phyloP scores from a whole-genome alignment of 192 early-diverging fungal genomes.

The Rhizophagus sp. region DNA sequence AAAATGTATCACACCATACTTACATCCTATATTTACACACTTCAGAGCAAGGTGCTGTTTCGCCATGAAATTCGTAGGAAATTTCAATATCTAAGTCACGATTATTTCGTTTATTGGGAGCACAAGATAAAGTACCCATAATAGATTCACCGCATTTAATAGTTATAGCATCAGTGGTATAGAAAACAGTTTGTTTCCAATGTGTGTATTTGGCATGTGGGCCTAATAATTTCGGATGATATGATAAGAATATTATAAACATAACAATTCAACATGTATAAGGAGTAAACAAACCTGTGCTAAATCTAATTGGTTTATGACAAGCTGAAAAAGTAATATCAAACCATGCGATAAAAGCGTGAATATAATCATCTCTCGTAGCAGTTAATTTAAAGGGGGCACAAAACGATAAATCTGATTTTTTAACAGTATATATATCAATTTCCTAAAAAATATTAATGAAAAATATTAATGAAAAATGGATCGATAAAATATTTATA shows the following conservation, averaged over 20 bases:
- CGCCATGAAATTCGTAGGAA: conserved; percentile 42
- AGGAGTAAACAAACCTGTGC: conserved; percentile 29
- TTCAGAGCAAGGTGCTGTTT: conserved; percentile 39
- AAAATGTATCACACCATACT: conserved; percentile 1
- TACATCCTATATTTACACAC: conserved; percentile 50
- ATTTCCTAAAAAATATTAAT: conserved; percentile 44
- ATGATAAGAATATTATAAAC: neutral
- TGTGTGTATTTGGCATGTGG: conserved; percentile 85
- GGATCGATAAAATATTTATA: neutral
- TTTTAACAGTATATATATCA: conserved; percentile 68
- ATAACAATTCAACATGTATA: neutral
- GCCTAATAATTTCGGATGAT: conserved; percentile 45
- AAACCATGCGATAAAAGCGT: conserved; percentile 90
- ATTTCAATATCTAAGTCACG: conserved; percentile 93
- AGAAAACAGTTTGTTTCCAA: conserved; percentile 98
- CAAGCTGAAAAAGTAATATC: conserved; percentile 83
- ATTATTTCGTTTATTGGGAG: conserved; percentile 80
- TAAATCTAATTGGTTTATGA: conserved; percentile 53
- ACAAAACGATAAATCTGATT: conserved; percentile 72
- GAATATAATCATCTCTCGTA: conserved; percentile 63
- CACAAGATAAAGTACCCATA: conserved; percentile 57
- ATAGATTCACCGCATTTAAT: conserved; percentile 77
- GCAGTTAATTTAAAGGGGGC: conserved; percentile 68
- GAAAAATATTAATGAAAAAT: neutral
- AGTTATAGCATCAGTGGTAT: conserved; percentile 64